These are phyloP conservation scores for Ramularia collo-cygni DNA, from an alignment of 2,329 filamentous ascomycete genomes.

Conservation along the genomic window DNA sequence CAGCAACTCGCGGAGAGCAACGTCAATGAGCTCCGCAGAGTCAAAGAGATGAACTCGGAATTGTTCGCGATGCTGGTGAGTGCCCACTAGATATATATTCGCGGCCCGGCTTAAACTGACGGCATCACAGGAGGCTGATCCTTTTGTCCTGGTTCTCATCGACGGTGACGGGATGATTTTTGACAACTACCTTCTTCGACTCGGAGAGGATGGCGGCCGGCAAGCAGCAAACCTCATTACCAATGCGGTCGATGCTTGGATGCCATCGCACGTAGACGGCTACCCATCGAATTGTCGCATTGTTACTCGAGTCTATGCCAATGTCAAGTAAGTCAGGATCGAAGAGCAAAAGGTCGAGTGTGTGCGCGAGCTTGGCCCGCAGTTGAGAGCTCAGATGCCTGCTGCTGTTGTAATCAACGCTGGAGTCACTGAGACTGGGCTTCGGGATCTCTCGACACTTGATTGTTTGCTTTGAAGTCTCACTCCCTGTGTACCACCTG, in stretches of 20 bases:
- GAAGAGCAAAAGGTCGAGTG: constrained; percentile 14
- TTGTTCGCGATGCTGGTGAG: constrained; percentile 25
- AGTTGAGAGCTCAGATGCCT: too few relatives aligned
- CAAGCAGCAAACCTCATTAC: constrained; percentile 48
- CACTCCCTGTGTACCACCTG: constrained; percentile 20
- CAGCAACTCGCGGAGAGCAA: constrained; percentile 20
- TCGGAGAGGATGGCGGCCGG: constrained; percentile 47
- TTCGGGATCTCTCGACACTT: too few relatives aligned
- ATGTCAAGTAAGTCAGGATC: constrained; percentile 27
- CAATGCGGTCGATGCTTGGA: constrained; percentile 42
- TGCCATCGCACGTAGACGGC: constrained; percentile 22
- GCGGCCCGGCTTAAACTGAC: constrained; percentile 1
- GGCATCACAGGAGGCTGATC: constrained; percentile 40
- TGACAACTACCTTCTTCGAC: constrained; percentile 21
- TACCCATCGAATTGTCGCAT: constrained; percentile 40
- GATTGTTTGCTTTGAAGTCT: too few relatives aligned
- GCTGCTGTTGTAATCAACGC: too few relatives aligned
- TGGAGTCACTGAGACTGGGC: too few relatives aligned
- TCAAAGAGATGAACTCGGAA: constrained; percentile 4
- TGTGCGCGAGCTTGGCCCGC: too few relatives aligned
- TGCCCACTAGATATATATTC: neutral
- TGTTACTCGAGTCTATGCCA: constrained; percentile 40
- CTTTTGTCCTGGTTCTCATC: constrained; percentile 54
- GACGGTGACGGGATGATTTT: constrained; percentile 55
- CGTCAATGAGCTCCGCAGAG: constrained; percentile 4